A percentile compares a stretch with the other conserved stretches of the same genome.
Evolutionary conservation across 352 stramenopile genomes (phyloP).

Genomic region (Phytophthora syringae): DNA sequence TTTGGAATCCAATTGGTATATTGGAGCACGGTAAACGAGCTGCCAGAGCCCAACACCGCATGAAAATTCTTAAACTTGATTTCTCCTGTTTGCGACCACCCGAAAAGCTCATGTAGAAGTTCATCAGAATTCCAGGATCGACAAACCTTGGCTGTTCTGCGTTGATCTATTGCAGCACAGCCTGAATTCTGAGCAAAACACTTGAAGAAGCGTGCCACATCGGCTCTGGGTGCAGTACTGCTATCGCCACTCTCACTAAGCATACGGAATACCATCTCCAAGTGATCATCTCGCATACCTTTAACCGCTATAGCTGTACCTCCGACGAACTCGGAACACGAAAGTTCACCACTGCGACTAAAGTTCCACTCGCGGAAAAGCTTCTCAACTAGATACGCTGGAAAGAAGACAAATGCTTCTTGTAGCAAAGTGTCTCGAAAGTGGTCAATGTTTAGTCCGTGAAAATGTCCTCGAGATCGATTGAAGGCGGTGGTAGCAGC

Average conservation of each 20-base stretch:
- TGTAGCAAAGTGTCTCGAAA: constrained; percentile 50
- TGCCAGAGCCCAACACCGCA: constrained; percentile 2
- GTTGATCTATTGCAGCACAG: constrained; percentile 11
- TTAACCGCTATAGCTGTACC: constrained; percentile 38
- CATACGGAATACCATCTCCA: constrained; percentile 53
- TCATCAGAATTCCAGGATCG: constrained; percentile 9
- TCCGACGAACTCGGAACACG: constrained; percentile 46
- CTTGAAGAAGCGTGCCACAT: constrained; percentile 4
- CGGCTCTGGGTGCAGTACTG: not conserved
- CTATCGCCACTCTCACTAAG: constrained; percentile 22
- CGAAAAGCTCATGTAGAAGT: constrained; percentile 3
- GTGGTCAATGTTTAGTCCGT: constrained; percentile 31
- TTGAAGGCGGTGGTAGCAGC: constrained; percentile 44
- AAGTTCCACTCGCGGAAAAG: constrained; percentile 50
- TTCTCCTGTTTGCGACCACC: not conserved
- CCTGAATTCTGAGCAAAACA: constrained; percentile 2
- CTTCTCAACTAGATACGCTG: constrained; percentile 32
- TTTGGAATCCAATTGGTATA: constrained; percentile 50
- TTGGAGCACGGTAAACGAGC: constrained; percentile 5
- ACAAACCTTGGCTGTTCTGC: not conserved
- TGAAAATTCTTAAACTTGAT: constrained; percentile 11
- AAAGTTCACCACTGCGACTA: constrained; percentile 25
- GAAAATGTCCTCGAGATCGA: constrained; percentile 44
- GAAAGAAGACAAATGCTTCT: constrained; percentile 44
- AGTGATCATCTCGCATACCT: constrained; percentile 48